These are phyloP conservation scores for Protomyces macrosporus DNA, from an alignment of 1,139 yeast genomes.

Conservation along the genomic window DNA sequence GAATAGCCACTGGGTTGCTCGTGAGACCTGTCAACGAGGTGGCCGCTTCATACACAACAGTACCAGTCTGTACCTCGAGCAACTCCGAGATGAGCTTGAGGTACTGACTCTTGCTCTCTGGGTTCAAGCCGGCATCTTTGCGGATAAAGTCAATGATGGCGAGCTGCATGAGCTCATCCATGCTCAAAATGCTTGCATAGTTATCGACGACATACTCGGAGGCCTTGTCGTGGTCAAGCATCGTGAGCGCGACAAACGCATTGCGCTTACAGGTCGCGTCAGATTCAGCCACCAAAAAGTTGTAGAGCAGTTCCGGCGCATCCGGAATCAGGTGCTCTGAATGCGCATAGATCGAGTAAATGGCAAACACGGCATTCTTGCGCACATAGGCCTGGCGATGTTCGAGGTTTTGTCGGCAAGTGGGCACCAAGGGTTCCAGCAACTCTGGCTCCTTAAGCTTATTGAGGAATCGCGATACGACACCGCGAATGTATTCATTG, in stretches of 20 bases:
- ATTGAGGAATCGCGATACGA: constrained; percentile 83
- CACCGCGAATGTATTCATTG: constrained; percentile 93
- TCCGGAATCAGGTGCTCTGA: constrained; percentile 88
- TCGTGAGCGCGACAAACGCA: constrained; percentile 84
- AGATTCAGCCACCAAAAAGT: constrained; percentile 71
- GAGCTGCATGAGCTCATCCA: constrained; percentile 81
- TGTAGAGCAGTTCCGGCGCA: constrained; percentile 75
- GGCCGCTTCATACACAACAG: constrained; percentile 90
- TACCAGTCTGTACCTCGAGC: constrained; percentile 63
- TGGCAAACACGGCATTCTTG: constrained; percentile 92
- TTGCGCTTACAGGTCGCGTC: constrained; percentile 95
- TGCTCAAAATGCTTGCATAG: constrained; percentile 54
- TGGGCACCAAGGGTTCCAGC: constrained; percentile 90
- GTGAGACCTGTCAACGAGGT: constrained; percentile 73
- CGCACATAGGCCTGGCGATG: constrained; percentile 98
- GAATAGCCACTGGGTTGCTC: constrained; percentile 59
- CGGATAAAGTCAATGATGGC: constrained; percentile 89
- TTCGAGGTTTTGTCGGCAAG: constrained; percentile 82
- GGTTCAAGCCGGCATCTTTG: constrained; percentile 39
- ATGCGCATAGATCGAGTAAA: constrained; percentile 65
- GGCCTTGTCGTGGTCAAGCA: constrained; percentile 78
- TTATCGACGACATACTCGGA: constrained; percentile 73
- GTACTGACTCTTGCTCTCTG: constrained; percentile 65
- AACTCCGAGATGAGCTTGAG: constrained; percentile 67
- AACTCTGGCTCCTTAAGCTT: constrained; percentile 90